A percentile compares a stretch with the other conserved stretches of the same genome.
Conservation (phyloP, 495 filamentous ascomycete genomes). For the Sabuloglossum arenarium region DNA sequence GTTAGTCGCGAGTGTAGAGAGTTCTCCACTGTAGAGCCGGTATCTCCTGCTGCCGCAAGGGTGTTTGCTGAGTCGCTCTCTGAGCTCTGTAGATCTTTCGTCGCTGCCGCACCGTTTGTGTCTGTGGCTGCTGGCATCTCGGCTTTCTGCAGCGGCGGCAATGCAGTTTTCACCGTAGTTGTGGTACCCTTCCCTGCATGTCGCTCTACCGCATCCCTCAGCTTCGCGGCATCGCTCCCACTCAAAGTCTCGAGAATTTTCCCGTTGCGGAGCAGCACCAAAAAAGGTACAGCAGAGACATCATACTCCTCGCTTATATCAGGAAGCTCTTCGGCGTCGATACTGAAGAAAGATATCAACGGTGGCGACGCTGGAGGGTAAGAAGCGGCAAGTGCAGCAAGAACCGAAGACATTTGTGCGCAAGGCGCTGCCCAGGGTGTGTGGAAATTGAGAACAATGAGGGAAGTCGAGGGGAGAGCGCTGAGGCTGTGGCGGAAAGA, state of each 20-base stretch:
- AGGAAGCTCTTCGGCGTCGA: constrained; percentile 77
- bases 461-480: constrained; percentile 39
- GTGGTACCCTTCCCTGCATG: constrained; percentile 29
- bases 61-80: constrained; percentile 24
- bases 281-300: constrained; percentile 80
- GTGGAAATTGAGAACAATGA: constrained; percentile 79
- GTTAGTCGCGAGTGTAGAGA: constrained; percentile 54
- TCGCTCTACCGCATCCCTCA: constrained; percentile 63
- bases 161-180: constrained; percentile 10
- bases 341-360: constrained; percentile 56
- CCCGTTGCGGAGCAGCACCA: constrained; percentile 54
- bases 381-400: constrained; percentile 62
- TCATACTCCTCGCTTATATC: constrained; percentile 79
- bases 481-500: constrained; percentile 44
- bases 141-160: constrained; percentile 16
- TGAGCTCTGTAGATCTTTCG: constrained; percentile 19
- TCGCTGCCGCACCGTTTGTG: constrained; percentile 10
- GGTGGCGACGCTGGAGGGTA: constrained; percentile 46
- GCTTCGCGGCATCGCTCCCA: constrained; percentile 67
- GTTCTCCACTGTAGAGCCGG: constrained; percentile 31
- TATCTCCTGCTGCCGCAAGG: constrained; percentile 25
- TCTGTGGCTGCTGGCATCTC: constrained; percentile 5
- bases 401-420: constrained; percentile 75
- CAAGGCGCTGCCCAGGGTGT: constrained; percentile 95
- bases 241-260: constrained; percentile 59